phyloP scores from a whole-genome alignment of 2,329 filamentous ascomycete genomes.

The Aspergillus sergii region DNA sequence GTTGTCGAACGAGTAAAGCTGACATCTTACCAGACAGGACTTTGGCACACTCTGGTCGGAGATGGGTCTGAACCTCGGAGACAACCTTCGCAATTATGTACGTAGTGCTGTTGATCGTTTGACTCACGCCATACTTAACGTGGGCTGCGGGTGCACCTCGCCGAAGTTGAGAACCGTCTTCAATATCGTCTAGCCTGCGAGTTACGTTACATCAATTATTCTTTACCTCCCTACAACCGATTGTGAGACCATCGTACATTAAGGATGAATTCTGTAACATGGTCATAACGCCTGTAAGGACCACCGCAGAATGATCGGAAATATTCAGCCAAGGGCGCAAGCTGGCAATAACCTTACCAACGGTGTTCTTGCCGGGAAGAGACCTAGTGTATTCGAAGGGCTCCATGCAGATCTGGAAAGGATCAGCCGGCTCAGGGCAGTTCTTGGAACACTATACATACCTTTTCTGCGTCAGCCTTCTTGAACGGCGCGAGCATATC shows the following conservation, averaged over 20 bases:
- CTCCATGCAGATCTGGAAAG: constrained; percentile 6
- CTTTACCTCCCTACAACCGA: fast-evolving
- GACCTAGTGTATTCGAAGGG: constrained; percentile 10
- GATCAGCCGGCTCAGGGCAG: no score
- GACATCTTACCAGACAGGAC: neutral
- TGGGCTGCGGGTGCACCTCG: constrained; percentile 48
- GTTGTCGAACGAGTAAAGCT: neutral
- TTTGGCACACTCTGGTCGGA: neutral
- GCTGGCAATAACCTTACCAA: constrained; percentile 6
- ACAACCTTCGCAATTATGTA: constrained; percentile 43
- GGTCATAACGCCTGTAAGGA: neutral
- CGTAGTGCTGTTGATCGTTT: constrained; percentile 51
- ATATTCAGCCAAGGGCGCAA: constrained; percentile 9
- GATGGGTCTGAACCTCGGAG: neutral
- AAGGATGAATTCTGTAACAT: constrained; percentile 11
- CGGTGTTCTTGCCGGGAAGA: constrained; percentile 13
- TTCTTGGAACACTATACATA: neutral
- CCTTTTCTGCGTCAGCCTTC: constrained; percentile 2
- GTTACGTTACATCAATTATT: neutral
- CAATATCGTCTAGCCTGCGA: constrained; percentile 46
- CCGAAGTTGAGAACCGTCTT: constrained; percentile 47
- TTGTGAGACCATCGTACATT: neutral
- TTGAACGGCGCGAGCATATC: constrained; percentile 3
- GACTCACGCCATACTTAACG: constrained; percentile 45
- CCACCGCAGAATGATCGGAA: neutral